Evolutionary conservation across 768 basidiomycete species (phyloP), one percentile per base, ranked within the genome.

Genomic region (Cystofilobasidium macerans): DNA sequence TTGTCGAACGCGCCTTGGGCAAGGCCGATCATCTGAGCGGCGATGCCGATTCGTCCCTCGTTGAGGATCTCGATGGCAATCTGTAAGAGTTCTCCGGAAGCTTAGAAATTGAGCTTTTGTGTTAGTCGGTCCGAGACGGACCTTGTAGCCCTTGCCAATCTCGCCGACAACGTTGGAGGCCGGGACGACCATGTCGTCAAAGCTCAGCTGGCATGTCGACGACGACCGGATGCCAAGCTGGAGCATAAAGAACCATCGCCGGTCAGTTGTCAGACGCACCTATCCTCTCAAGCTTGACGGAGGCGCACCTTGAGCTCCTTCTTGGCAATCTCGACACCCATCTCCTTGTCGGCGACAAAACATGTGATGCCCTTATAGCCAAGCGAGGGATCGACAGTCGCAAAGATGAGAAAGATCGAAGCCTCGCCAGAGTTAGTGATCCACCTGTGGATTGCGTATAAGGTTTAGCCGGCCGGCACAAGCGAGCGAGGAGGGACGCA

Each of bases 281-380:
- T 16, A 14, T 2, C 18, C 1, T 33, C 30, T 35, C 47, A 57
- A 24, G 36, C 20, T 51, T 28, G 26, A 2, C 9, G 7, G 57
- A 61, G 33, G 36, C 9, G 18, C 43, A 77, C 77, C 75, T 99
- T 99, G 77, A 95, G 86, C 76, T 99, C 95, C 79, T 97, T 97
- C 82, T 99, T 99, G 22, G 93, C 93, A 67, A 98, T 90, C 76
- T 97, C 80, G 68, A 99, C 81, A 14, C 94, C 95, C 89, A 93
- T 92, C 67, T 94, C 91, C 77, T 89, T 94, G 53, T 90, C 91
- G 32, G 90, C 88, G 56, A 94, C 79, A 77, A 99, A 99, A 77
- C 94, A 98, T 6, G 95, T 94, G 76, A 99, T 99, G 26, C 95
- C 95, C 77, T 98, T 99, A 83, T 99, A 98, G 0, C 95, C 93